A percentile compares a stretch with the other conserved stretches of the same genome.
Conservation (phyloP, 805 yeast genomes). For the Blastobotrys mokoenaii region DNA sequence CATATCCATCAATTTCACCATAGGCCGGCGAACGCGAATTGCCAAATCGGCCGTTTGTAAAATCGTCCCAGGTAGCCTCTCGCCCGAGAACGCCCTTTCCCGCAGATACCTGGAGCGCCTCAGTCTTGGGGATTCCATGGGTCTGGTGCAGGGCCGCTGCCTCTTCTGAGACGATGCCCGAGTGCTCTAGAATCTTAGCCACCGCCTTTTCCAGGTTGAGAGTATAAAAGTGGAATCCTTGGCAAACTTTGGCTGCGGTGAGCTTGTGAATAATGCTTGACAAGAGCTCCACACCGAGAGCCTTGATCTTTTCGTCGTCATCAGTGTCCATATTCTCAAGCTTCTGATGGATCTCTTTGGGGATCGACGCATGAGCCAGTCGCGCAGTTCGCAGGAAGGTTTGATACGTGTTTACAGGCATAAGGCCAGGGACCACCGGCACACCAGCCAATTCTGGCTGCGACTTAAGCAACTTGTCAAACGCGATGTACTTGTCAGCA, state of each 20-base stretch:
- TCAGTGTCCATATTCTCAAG: slow-evolving; percentile 51
- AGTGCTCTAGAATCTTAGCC: slow-evolving; percentile 68
- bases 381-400: slow-evolving; percentile 84
- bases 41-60: slow-evolving; percentile 92
- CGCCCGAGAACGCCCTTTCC: slow-evolving; percentile 81
- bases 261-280: slow-evolving; percentile 55
- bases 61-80: slow-evolving; percentile 96
- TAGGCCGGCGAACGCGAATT: slow-evolving; percentile 93
- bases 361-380: slow-evolving; percentile 79
- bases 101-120: slow-evolving; percentile 63
- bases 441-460: slow-evolving; percentile 34
- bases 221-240: slow-evolving; percentile 88
- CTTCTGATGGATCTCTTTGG: slow-evolving; percentile 41
- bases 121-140: not conserved
- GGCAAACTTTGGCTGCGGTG: slow-evolving; percentile 38
- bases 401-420: slow-evolving; percentile 83
- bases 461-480: slow-evolving; percentile 38
- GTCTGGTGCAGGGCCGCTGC: slow-evolving; percentile 22
- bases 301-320: slow-evolving; percentile 76
- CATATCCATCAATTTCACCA: slow-evolving; percentile 97
- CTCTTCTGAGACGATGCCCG: slow-evolving; percentile 39
- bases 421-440: slow-evolving; percentile 75
- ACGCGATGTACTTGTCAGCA: slow-evolving; percentile 62
- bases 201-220: slow-evolving; percentile 87
- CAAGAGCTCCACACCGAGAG: slow-evolving; percentile 70